Evolutionary conservation across 345 rosid genomes (phyloP).

Genomic region (Litchi chinensis): DNA sequence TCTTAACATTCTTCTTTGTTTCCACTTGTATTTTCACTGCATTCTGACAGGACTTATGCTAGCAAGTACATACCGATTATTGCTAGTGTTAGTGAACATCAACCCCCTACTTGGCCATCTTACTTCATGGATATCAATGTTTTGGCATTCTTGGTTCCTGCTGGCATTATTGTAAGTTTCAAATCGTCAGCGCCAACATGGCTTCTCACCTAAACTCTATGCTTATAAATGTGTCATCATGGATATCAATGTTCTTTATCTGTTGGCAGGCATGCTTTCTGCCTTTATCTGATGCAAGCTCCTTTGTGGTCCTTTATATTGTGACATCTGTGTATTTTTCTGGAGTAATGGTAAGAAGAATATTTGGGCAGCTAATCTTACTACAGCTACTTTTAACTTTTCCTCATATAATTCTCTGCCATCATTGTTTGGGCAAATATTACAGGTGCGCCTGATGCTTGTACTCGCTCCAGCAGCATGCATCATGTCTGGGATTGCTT

Average conservation of each 20-base stretch:
- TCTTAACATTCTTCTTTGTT: background rate
- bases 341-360: slow-evolving; percentile 93
- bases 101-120: slow-evolving; percentile 99
- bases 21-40: slow-evolving; percentile 17
- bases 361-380: slow-evolving; percentile 4
- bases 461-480: slow-evolving; percentile 99
- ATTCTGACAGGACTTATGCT: slow-evolving; percentile 74
- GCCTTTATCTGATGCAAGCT: slow-evolving; percentile 97
- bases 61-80: slow-evolving; percentile 99
- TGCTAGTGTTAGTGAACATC: slow-evolving; percentile 99
- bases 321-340: slow-evolving; percentile 97
- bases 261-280: slow-evolving; percentile 90
- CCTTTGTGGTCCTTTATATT: slow-evolving; percentile 86
- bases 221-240: slow-evolving; percentile 20
- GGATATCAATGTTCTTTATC: slow-evolving; percentile 28
- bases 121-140: slow-evolving; percentile 99
- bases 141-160: slow-evolving; percentile 99
- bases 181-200: slow-evolving; percentile 10
- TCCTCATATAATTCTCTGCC: background rate
- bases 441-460: slow-evolving; percentile 98
- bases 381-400: background rate
- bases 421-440: slow-evolving; percentile 22
- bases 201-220: slow-evolving; percentile 5
- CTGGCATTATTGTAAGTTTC: slow-evolving; percentile 91
- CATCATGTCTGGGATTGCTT: slow-evolving; percentile 97